Base-by-base conservation (phyloP, 2,329 filamentous ascomycete genomes). In the Nemania sp. region DNA sequence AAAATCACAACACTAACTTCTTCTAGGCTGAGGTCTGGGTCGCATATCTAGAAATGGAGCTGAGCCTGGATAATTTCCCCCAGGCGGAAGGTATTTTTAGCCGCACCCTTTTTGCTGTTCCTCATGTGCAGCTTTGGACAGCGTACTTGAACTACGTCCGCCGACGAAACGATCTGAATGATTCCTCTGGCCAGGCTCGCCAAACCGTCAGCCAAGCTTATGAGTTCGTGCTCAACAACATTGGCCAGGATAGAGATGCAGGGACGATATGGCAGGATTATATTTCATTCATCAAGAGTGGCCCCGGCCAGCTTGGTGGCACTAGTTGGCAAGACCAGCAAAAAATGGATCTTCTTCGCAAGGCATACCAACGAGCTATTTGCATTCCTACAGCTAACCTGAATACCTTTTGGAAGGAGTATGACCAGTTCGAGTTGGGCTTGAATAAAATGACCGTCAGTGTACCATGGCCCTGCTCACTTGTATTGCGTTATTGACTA, bases 121-220 rank as follows among this genome's bases (percentile, higher is more conserved):
- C 93, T 11, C 93, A 95, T 77, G 91, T 98, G 45, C 88, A 92
- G 69, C 87, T 99, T 22, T 99, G 94, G 93, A 93, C 92, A 6
- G 88, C 94, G 35, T 99, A 99, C 79, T 89, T 99, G 69, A 94
- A 98, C 80, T 98, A 98, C 79, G 93, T 98, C 70, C 93, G 96
- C 61, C 92, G 96, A 55, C 89, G 93, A 71, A 96, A 98, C 79
- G 95, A 97, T 72, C 84, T 98, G 67, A 93, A 92, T 75, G 96
- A 98, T 77, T 84, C 90, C 1, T 88, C 87, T 43, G 93, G 93
- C 22, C 85, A 90, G 72, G 92, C 93, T 55, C 92, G 96, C 68
- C 87, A 89, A 71, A 92, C 91, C 7, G 91, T 99, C 64, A 91
- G 90, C 22, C 90, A 93, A 71, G 93, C 94, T 2, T 99, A 98